Evolutionary conservation across 2,329 filamentous ascomycete genomes (phyloP).

Genomic region (Hypoxylon sp.): DNA sequence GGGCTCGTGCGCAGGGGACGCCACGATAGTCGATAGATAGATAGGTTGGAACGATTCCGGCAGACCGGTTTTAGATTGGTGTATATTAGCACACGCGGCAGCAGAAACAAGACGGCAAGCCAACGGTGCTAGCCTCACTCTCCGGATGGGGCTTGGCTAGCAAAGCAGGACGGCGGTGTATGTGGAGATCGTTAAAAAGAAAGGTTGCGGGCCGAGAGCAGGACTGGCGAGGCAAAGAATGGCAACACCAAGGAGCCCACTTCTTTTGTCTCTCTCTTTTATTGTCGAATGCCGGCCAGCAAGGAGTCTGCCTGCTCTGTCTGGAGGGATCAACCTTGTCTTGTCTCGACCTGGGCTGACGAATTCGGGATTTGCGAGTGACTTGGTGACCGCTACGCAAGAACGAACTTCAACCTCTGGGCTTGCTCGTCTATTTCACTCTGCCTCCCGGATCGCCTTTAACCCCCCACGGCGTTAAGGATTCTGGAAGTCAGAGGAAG

Average conservation of each 20-base stretch:
- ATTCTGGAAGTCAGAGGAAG: constrained; percentile 21
- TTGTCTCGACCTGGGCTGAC: constrained; percentile 27
- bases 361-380: constrained; percentile 17
- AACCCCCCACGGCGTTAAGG: constrained; percentile 6
- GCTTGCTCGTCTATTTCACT: constrained; percentile 12
- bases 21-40: constrained; percentile 34
- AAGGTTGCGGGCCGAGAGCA: constrained; percentile 37
- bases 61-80: constrained; percentile 25
- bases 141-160: constrained; percentile 29
- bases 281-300: constrained; percentile 21
- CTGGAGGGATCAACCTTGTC: constrained; percentile 18
- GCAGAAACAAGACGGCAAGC: constrained; percentile 23
- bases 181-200: constrained; percentile 34
- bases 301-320: constrained; percentile 22
- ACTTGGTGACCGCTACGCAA: constrained; percentile 11
- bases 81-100: constrained; percentile 27
- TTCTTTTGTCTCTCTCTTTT: too few relatives aligned
- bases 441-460: neutral
- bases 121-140: constrained; percentile 41
- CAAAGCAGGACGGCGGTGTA: constrained; percentile 28
- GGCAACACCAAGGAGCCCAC: constrained; percentile 33
- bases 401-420: too few relatives aligned
- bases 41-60: constrained; percentile 28
- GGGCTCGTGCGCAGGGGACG: constrained; percentile 31
- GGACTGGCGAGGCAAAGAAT: constrained; percentile 36